Evolutionary conservation across 192 early-diverging fungal genomes (phyloP), one percentile per base, ranked within the genome.

Genomic region (Spizellomyces sp.): DNA sequence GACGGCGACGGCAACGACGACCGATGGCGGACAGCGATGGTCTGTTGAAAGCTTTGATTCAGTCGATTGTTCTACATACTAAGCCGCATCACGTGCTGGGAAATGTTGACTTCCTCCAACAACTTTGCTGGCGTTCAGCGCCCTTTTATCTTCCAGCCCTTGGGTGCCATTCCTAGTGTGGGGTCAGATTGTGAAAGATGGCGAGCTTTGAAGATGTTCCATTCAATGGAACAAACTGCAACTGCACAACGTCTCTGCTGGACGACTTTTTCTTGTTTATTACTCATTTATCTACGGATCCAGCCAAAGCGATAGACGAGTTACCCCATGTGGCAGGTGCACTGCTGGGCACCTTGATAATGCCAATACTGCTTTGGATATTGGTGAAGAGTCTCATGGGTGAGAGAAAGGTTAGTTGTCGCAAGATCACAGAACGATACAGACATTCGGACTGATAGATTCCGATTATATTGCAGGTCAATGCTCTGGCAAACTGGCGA

Each of bases 321-420:
- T 54, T 71, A 8, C 70, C 70, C 12, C 70, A 65, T 17, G 52
- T 65, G 2, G 62, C 70, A 19, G 50, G 21, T n/a, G 48, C n/a
- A 22, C 10, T 68, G 27, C 7, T 58, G 4, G 47, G 14, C 4
- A 14, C 36, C 0, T 8, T 42, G 5, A 5, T 61, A 14, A 15
- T 61, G 6, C 59, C 59, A 7, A 14, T 8, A 41, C 42, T 61
- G 14, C 59, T 61, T 17, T 42, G 17, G 17, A 36, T 61, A 14
- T 41, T 56, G n/a, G n/a, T 56, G 54, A 56, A 56, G 54, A 19
- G n/a, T 56, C 54, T 56, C 54, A 56, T 6, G n/a, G 54, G n/a
- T 0, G n/a, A n/a, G n/a, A 56, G 7, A 22, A 4, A 56, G 54
- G 54, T 56, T 19, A 7, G n/a, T 7, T 19, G 54, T 19, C 22